Evolutionary conservation across 805 yeast genomes (phyloP), one percentile per base, ranked within the genome.

Genomic region (Barnettozyma botsteinii): DNA sequence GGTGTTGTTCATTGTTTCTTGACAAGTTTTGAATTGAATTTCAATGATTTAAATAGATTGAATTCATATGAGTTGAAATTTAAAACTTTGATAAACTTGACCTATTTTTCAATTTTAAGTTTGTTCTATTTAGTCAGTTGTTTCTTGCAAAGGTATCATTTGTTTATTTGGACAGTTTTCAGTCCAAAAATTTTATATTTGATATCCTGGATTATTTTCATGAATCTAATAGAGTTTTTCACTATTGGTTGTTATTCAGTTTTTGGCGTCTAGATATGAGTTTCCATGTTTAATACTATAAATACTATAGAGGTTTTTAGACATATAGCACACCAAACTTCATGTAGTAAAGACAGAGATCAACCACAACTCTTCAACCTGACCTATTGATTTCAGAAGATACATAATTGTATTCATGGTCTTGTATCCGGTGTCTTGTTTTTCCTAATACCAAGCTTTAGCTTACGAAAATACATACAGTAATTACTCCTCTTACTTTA

Each of bases 161-260:
- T 93, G 41, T 93, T 93, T 57, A 84, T 93, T 9, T 93, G 98
- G 98, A 89, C 98, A 2, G 98, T 93, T 7, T 93, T 93, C 64
- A 85, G 95, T 37, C 98, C 98, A 1, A 91, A 89, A 54, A 59
- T 93, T 5, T 70, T 94, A 26, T 93, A 82, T 57, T 80, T 81
- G 49, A 76, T 78, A 2, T 79, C 80, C 4, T 93, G 98, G 98
- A 65, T 73, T 24, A 40, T 75, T 4, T 64, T 77, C 33, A 65
- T 79, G 69, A 61, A 60, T 51, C 32, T 26, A 4, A 15, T 37
- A 6, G 41, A 37, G 17, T 33, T 22, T 12, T 18, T 33, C 11
- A 17, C 30, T 14, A 11, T 28, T 23, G 18, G 12, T 24, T 13
- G 29, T 27, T 18, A 18, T 20, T 13, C 13, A 14, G 21, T 22